Evolutionary conservation across 306 rosid species (phyloP).

Genomic region (Cicer chorassanicum): DNA sequence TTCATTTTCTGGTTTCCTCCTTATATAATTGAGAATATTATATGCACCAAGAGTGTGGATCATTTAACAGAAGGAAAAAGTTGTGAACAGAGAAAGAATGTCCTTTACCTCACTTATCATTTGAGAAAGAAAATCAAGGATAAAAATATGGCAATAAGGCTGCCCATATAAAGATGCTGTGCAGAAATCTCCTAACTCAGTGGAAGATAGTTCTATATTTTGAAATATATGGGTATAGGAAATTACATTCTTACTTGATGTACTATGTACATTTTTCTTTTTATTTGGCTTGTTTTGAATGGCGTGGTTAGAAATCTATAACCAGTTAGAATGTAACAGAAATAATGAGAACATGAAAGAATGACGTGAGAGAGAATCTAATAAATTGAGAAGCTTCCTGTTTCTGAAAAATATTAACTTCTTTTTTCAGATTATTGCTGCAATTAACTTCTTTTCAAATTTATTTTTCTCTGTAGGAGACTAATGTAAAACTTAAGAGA

Average conservation of each 20-base stretch:
- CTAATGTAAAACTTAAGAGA: slow-evolving; percentile 58
- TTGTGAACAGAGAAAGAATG: not conserved
- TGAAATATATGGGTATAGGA: not conserved
- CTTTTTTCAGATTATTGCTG: slow-evolving; percentile 13
- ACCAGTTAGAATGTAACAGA: not conserved
- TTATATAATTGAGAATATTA: not conserved
- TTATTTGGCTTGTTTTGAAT: not conserved
- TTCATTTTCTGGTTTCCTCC: not conserved
- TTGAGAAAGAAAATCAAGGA: not conserved
- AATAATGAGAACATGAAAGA: slow-evolving; percentile 13
- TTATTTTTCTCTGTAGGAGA: slow-evolving; percentile 61
- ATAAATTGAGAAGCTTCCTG: slow-evolving; percentile 1
- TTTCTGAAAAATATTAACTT: not conserved
- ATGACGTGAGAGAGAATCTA: slow-evolving; percentile 1
- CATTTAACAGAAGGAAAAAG: not conserved
- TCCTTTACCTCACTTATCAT: not conserved
- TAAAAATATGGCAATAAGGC: not conserved
- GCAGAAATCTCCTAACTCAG: not conserved
- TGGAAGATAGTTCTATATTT: not conserved
- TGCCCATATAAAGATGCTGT: not conserved
- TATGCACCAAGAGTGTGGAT: not conserved
- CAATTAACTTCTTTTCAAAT: slow-evolving; percentile 10
- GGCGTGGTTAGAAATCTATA: not conserved
- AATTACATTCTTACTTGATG: not conserved
- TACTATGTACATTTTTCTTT: not conserved